These are phyloP conservation scores for Stagonosporopsis rhizophila DNA, from an alignment of 2,329 filamentous ascomycete genomes.

Conservation along the genomic window DNA sequence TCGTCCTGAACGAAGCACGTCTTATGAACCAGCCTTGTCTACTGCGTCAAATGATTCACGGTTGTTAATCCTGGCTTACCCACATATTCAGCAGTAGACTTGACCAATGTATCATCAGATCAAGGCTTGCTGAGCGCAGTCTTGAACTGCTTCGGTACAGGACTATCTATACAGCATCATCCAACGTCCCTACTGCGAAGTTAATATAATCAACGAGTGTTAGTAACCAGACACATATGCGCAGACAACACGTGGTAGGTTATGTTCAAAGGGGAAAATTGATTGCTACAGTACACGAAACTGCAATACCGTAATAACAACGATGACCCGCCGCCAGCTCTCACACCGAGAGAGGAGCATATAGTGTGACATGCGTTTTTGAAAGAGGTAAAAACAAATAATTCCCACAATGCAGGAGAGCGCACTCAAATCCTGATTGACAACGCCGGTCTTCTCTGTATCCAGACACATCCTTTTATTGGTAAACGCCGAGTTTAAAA, in stretches of 20 bases:
- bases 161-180: no score
- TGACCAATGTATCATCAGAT: no score
- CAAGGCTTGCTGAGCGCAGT: no score
- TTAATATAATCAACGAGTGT: no score
- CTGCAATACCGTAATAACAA: neutral
- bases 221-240: no score
- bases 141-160: no score
- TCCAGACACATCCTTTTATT: neutral
- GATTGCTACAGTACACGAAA: neutral
- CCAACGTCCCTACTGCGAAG: no score
- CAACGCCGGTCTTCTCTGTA: slow-evolving; percentile 11
- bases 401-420: slow-evolving; percentile 1
- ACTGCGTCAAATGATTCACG: no score
- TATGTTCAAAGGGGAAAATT: neutral
- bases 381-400: neutral
- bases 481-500: slow-evolving; percentile 1
- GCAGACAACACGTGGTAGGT: neutral
- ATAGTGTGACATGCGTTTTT: neutral
- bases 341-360: slow-evolving; percentile 1
- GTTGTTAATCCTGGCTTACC: no score
- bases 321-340: neutral
- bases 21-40: no score
- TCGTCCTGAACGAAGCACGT: no score
- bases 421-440: slow-evolving; percentile 2
- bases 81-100: no score